Evolutionary conservation across 768 basidiomycete species (phyloP), one percentile per base, ranked within the genome.

Genomic region (Hirschioporus abietinus): DNA sequence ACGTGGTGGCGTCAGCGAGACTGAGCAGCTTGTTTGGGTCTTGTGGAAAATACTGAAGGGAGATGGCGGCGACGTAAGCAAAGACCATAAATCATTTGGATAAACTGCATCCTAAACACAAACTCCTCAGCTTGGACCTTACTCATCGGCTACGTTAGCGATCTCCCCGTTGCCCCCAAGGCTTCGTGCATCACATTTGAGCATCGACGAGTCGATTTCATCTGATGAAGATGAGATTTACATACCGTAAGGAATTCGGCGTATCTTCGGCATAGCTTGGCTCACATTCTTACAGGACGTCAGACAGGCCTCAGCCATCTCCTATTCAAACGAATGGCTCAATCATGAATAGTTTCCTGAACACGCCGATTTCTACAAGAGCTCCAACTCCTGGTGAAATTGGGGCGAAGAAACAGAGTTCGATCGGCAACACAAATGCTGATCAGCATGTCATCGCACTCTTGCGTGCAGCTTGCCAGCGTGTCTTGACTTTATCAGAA

Each of bases 41-140:
- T 79, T 93, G 67, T 93, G 91, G 91, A 93, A 93, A 78, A 90
- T 93, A 66, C 78, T 93, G 65, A 90, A 86, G 74, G 92, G 91
- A 64, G 90, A 92, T 73, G 91, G 91, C 23, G 87, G 86, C 67
- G 91, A 93, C 80, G 91, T 92, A 69, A 70, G 87, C 81, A 35
- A 65, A 63, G 61, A 20, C 69, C 30, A 52, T 1, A 12, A 27
- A 42, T 58, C 67, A 60, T 58, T 1, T 34, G 34, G 15, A 34
- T 25, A 25, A 1, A 20, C 5, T 27, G 26, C n/a, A 42, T 42
- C 17, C 65, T 25, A 35, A 68, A 52, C 42, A 52, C 72, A 27
- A 74, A 65, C 27, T 34, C 34, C 7, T 35, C 66, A 93, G 91
- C 90, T 93, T 76, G 91, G 88, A 69, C 89, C 91, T 68, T 92